Conservation (phyloP, 1,284 basidiomycete species). For the Malassezia sympodialis region DNA sequence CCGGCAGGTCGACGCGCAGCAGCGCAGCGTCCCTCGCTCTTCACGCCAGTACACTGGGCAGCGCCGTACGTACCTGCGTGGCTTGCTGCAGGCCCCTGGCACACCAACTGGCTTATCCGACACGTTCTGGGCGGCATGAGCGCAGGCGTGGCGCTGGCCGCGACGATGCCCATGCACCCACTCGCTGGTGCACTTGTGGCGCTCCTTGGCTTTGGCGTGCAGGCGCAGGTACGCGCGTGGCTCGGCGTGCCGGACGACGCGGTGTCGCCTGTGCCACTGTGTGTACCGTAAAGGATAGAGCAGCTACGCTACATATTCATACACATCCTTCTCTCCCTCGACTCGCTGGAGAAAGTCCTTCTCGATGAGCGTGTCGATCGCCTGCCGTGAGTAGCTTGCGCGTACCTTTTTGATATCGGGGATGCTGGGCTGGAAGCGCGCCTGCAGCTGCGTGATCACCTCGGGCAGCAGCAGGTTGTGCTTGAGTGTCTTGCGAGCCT, state of each 20-base stretch:
- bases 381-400: constrained; percentile 49
- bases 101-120: constrained; percentile 20
- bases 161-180: constrained; percentile 5
- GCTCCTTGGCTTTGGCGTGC: background rate
- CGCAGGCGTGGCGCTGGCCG: constrained; percentile 15
- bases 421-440: constrained; percentile 78
- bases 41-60: background rate
- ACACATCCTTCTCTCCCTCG: constrained; percentile 54
- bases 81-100: background rate
- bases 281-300: background rate
- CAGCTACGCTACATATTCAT: constrained; percentile 31
- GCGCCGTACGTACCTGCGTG: background rate
- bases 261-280: background rate
- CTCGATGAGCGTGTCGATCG: constrained; percentile 92
- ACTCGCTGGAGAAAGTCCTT: constrained; percentile 95
- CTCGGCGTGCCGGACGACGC: background rate
- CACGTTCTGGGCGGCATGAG: constrained; percentile 20
- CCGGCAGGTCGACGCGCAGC: background rate
- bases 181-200: background rate
- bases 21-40: background rate
- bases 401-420: constrained; percentile 61
- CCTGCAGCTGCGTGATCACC: constrained; percentile 79
- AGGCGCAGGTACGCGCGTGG: background rate
- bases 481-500: constrained; percentile 89
- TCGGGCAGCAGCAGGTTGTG: constrained; percentile 89